Base-by-base conservation (phyloP, 805 yeast species). In the Metschnikowia borealis region DNA sequence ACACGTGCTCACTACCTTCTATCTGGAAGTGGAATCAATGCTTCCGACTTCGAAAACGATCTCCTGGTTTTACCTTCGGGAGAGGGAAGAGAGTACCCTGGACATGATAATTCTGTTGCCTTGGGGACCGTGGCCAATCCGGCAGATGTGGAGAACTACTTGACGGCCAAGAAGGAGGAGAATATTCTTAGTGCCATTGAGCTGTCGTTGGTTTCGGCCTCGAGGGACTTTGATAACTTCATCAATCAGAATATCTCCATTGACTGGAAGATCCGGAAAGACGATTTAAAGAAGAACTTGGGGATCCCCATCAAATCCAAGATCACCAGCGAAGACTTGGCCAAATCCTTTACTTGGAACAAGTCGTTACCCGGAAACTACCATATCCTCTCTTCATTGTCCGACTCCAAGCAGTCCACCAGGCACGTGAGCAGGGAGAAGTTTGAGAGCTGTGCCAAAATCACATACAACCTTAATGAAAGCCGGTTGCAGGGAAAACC, bases 11-110 rank as follows among this genome's bases (percentile, higher is more conserved):
- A 94, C 63, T 94, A 94, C 65, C 71, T 94, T 37, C 72, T 92
- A 40, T 96, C 97, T 5, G 87, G 91, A 1, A 85, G 92, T 61
- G 97, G 97, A 1, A 79, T 90, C 45, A 83, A 88, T 38, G 84
- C 92, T 46, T 96, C 89, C 59, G 94, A 89, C 50, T 82, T 91
- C 37, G 90, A 87, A 56, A 69, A 68, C 32, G 84, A 82, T 44
- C 67, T 85, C 50, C 74, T 76, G 49, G 54, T 51, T 51, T 63
- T 55, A 63, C 34, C 74, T 13, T 31, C 34, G 2, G 17, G 29
- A 11, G 33, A 44, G n/a, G 46, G 44, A 20, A 44, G 41, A 3
- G 37, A 35, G 15, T 34, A 21, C 8, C 8, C 23, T 15, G 46
- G 34, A n/a, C 33, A 23, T 20, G 39, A 44, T 3, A 34, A 44